These are phyloP conservation scores for Saccharomycopsis microspora DNA, from an alignment of 805 yeast genomes.

Conservation along the genomic window DNA sequence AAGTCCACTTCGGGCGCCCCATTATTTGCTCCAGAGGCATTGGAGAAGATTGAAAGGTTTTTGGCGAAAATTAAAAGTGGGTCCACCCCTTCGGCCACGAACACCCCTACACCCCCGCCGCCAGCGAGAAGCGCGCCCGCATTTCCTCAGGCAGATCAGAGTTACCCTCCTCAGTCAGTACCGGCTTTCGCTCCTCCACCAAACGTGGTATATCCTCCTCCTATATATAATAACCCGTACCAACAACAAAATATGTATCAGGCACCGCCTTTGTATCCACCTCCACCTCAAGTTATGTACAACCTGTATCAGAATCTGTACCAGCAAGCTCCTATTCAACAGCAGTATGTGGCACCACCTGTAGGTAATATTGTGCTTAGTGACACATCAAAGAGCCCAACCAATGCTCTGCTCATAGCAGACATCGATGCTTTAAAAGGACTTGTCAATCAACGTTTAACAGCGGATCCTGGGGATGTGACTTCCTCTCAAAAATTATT, in stretches of 20 bases:
- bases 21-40: conserved; percentile 59
- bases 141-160: too few relatives aligned
- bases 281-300: neutral
- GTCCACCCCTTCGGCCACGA: too few relatives aligned
- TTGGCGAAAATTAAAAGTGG: conserved; percentile 41
- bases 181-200: too few relatives aligned
- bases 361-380: conserved; percentile 22
- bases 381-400: conserved; percentile 10
- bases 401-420: neutral
- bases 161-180: too few relatives aligned
- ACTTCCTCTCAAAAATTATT: conserved; percentile 14
- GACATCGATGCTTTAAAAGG: conserved; percentile 25
- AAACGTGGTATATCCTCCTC: too few relatives aligned
- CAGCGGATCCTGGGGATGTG: conserved; percentile 23
- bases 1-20: conserved; percentile 51
- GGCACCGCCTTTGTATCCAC: neutral
- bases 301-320: conserved; percentile 1
- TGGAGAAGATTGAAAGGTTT: conserved; percentile 65
- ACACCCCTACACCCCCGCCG: too few relatives aligned
- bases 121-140: too few relatives aligned
- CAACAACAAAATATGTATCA: conserved; percentile 22
- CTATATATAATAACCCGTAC: conserved; percentile 15
- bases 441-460: conserved; percentile 25
- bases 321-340: neutral
- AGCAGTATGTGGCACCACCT: neutral